A percentile compares a stretch with the other conserved stretches of the same genome.
Evolutionary conservation across 495 filamentous ascomycete species (phyloP).

Genomic region (Penicillium fimorum): DNA sequence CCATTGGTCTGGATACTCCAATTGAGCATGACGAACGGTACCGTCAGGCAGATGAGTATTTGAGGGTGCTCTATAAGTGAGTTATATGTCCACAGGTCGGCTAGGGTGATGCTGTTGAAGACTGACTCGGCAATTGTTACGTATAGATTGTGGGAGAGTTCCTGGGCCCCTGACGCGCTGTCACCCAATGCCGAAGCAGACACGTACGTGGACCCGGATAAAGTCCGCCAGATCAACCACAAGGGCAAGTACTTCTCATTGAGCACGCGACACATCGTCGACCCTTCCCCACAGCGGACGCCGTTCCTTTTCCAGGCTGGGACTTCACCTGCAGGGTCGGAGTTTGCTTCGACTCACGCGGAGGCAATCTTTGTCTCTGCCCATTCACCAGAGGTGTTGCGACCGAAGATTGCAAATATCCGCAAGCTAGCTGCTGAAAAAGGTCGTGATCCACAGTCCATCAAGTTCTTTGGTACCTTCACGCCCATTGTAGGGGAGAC

Average conservation of each 20-base stretch:
- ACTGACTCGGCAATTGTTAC: neutral
- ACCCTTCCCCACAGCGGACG: constrained; percentile 62
- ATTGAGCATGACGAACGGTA: constrained; percentile 65
- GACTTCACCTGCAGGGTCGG: constrained; percentile 55
- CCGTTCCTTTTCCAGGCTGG: constrained; percentile 66
- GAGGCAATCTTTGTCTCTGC: constrained; percentile 64
- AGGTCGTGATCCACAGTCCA: constrained; percentile 52
- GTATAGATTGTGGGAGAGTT: constrained; percentile 57
- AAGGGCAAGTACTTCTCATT: constrained; percentile 57
- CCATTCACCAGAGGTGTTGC: constrained; percentile 50
- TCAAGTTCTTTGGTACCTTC: constrained; percentile 62
- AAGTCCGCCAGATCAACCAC: constrained; percentile 59
- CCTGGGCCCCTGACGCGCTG: constrained; percentile 57
- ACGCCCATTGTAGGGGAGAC: constrained; percentile 57
- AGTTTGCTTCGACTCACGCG: constrained; percentile 60
- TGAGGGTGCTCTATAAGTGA: constrained; percentile 55
- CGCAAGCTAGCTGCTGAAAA: constrained; percentile 48
- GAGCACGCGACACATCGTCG: constrained; percentile 51
- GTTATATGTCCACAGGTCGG: neutral
- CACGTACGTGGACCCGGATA: constrained; percentile 52
- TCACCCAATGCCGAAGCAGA: constrained; percentile 47
- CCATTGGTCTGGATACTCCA: constrained; percentile 53
- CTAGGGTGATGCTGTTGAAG: too few species aligned
- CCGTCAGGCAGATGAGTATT: constrained; percentile 59
- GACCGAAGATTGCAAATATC: constrained; percentile 55